These are phyloP conservation scores for Vaccinium myrtillus DNA, from an alignment of 148 eudicot species.

Conservation along the genomic window DNA sequence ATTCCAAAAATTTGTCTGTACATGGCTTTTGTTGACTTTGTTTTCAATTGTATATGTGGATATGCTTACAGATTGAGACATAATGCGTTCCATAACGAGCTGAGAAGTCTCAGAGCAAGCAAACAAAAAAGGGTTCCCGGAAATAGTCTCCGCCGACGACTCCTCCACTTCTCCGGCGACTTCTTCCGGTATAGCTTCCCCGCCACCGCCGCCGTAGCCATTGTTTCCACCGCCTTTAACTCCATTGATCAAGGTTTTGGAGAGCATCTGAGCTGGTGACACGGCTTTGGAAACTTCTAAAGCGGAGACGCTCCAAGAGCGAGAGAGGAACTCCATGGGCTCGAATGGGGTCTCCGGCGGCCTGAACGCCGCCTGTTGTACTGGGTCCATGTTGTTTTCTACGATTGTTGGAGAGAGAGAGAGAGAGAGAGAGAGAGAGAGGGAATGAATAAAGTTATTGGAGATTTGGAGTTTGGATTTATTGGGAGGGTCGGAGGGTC, in stretches of 20 bases:
- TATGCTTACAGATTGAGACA: constrained; percentile 81
- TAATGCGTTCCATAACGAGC: constrained; percentile 84
- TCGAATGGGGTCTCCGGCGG: constrained; percentile 86
- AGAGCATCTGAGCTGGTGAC: constrained; percentile 35
- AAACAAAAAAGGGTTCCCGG: constrained; percentile 74
- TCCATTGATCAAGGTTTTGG: constrained; percentile 23
- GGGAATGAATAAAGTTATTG: background rate
- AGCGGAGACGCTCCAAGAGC: constrained; percentile 92
- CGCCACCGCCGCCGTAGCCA: background rate
- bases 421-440: background rate
- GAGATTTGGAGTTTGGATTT: constrained; percentile 1
- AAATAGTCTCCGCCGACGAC: constrained; percentile 14
- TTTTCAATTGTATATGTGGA: background rate
- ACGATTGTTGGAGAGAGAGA: background rate
- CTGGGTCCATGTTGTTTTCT: constrained; percentile 22
- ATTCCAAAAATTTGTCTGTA: background rate
- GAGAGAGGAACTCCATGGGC: constrained; percentile 91
- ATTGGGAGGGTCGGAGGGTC: background rate
- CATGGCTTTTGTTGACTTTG: background rate
- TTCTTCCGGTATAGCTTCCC: constrained; percentile 47
- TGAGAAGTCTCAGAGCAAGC: constrained; percentile 87
- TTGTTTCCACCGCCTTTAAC: background rate
- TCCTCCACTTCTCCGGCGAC: constrained; percentile 43
- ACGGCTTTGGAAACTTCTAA: constrained; percentile 66
- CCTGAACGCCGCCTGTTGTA: constrained; percentile 29